Percentiles rank a stretch among this genome's conserved stretches.
Conservation (phyloP, 805 yeast species). For the Yamadazyma nakazawae region DNA sequence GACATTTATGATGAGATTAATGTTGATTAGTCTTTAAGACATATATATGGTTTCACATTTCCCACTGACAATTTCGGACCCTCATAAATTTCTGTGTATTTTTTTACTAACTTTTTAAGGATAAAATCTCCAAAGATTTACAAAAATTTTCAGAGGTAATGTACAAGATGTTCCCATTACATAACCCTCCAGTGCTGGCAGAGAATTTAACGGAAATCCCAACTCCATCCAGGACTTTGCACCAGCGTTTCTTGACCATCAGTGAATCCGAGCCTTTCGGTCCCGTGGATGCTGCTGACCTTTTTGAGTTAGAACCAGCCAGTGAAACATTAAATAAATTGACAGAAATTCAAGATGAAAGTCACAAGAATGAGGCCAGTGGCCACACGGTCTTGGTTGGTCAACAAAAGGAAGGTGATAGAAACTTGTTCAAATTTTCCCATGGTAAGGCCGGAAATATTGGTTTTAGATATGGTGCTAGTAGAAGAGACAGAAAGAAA, state of each 20-base stretch:
- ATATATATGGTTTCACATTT: slow-evolving; percentile 17
- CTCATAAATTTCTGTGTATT: slow-evolving; percentile 3
- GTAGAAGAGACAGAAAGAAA: slow-evolving; percentile 82
- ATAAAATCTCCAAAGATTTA: slow-evolving; percentile 53
- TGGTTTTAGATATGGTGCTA: slow-evolving; percentile 90
- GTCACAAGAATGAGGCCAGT: slow-evolving; percentile 21
- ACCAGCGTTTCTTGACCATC: slow-evolving; percentile 80
- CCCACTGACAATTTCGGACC: slow-evolving; percentile 7
- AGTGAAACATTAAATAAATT: slow-evolving; percentile 68
- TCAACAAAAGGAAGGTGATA: slow-evolving; percentile 63
- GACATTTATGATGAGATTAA: slow-evolving; percentile 14
- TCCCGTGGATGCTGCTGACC: slow-evolving; percentile 88
- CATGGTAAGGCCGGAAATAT: slow-evolving; percentile 78
- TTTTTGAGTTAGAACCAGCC: slow-evolving; percentile 86
- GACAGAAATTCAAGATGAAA: slow-evolving; percentile 50
- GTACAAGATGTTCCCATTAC: slow-evolving; percentile 81
- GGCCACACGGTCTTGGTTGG: slow-evolving; percentile 44
- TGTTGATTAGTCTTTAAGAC: slow-evolving; percentile 81
- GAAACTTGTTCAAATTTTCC: slow-evolving; percentile 68
- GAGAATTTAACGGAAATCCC: slow-evolving; percentile 95
- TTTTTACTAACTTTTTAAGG: slow-evolving; percentile 44
- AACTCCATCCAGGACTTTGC: slow-evolving; percentile 75
- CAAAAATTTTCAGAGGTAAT: slow-evolving; percentile 56
- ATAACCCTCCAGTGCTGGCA: slow-evolving; percentile 36
- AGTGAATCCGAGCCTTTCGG: slow-evolving; percentile 96